Evolutionary conservation across 23 red algal species (phyloP).

Genomic region (Agarophyton chilense): DNA sequence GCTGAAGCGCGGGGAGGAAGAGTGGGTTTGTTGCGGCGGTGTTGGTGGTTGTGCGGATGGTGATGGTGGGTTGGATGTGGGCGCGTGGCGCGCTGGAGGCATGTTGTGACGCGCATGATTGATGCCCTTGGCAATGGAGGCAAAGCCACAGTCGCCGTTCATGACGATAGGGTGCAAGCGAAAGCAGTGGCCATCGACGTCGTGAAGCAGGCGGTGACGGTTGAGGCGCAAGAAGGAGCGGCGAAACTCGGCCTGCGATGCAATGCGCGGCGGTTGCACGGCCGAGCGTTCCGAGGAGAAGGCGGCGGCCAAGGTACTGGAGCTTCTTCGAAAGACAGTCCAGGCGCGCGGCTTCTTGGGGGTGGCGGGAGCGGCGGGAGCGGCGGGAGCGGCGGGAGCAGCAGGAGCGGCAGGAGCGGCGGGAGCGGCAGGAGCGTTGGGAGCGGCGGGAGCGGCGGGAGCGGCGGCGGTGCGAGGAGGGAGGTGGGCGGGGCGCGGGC

Average conservation of each 20-base stretch:
- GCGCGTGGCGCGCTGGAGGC: background rate
- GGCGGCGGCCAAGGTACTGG: constrained; percentile 5
- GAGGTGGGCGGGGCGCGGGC: background rate
- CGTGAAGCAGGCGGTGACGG: constrained; percentile 30
- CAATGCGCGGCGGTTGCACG: constrained; percentile 24
- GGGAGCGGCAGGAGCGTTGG: background rate
- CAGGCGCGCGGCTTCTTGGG: constrained; percentile 31
- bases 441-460: background rate
- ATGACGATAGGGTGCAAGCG: constrained; percentile 48
- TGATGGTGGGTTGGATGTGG: too few relatives aligned
- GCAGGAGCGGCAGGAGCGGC: background rate
- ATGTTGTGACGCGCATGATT: constrained; percentile 16
- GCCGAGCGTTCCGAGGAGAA: background rate
- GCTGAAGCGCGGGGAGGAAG: background rate
- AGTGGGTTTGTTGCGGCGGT: background rate
- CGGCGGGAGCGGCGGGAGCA: background rate
- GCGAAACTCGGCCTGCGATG: constrained; percentile 51
- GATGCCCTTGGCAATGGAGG: constrained; percentile 54
- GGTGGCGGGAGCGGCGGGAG: background rate
- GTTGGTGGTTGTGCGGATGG: background rate
- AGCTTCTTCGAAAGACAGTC: background rate
- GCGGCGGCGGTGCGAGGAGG: background rate
- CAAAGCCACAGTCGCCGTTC: constrained; percentile 75
- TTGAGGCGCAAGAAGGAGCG: constrained; percentile 28
- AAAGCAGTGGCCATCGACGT: constrained; percentile 50